A percentile compares a stretch with the other conserved stretches of the same genome.
Conservation (phyloP, 768 basidiomycete genomes). For the Agrocybe praecox region DNA sequence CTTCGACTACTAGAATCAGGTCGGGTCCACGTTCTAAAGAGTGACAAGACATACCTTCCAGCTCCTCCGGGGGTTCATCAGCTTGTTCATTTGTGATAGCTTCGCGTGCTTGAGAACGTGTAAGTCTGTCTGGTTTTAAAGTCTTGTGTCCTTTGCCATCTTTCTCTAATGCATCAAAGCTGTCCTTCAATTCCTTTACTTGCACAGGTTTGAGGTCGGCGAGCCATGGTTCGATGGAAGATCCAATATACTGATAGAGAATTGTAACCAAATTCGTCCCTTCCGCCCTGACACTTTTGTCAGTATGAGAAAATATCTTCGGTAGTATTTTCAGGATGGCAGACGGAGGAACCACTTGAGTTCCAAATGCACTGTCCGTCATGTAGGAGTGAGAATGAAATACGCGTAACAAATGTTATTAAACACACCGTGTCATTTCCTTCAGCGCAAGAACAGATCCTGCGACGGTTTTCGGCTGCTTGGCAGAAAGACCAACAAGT, state of each 20-base stretch:
- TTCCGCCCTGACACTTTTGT: conserved; percentile 95
- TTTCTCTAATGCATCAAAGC: conserved; percentile 82
- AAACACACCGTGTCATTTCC: conserved; percentile 79
- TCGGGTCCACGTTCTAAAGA: conserved; percentile 9
- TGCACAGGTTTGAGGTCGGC: conserved; percentile 95
- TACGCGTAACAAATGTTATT: background rate
- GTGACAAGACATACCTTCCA: conserved; percentile 43
- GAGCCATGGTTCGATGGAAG: conserved; percentile 82
- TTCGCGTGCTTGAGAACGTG: conserved; percentile 76
- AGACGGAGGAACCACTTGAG: conserved; percentile 69
- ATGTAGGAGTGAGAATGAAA: conserved; percentile 7
- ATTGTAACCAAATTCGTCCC: conserved; percentile 74
- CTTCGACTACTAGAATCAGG: conserved; percentile 37
- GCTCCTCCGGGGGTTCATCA: conserved; percentile 40
- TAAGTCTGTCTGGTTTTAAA: conserved; percentile 78
- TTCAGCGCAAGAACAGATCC: conserved; percentile 76
- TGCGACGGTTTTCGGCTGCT: conserved; percentile 93
- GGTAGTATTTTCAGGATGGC: conserved; percentile 86
- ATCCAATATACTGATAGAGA: conserved; percentile 86
- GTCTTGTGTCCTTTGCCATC: conserved; percentile 85
- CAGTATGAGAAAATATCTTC: conserved; percentile 93
- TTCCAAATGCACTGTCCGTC: conserved; percentile 71
- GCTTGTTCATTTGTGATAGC: conserved; percentile 46
- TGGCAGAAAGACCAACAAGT: conserved; percentile 82
- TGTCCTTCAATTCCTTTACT: conserved; percentile 92